phyloP scores from a whole-genome alignment of 257 asterid species.

The Solanum sejunctum region DNA sequence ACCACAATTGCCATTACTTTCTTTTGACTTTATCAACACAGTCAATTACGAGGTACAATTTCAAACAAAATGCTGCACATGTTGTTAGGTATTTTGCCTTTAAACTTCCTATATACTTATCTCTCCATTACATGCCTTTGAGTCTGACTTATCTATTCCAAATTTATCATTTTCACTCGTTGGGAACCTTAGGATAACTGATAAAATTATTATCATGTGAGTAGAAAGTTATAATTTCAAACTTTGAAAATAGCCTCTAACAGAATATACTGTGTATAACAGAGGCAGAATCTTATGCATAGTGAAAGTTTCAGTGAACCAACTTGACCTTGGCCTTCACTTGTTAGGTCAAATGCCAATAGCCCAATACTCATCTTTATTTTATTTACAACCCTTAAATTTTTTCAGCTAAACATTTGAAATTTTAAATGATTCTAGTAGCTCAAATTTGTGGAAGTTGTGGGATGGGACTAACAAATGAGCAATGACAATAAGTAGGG shows the following conservation, averaged over 20 bases:
- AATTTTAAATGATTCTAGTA: neutral
- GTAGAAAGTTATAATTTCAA: no score
- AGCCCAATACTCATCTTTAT: neutral
- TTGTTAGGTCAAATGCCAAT: no score
- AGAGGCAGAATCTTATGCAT: no score
- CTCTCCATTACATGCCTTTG: neutral
- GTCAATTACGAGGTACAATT: neutral
- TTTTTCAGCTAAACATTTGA: neutral
- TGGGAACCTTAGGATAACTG: neutral
- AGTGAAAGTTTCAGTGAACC: no score
- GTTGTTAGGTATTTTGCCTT: neutral
- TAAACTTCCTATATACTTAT: neutral
- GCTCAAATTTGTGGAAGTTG: neutral
- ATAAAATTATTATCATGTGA: no score
- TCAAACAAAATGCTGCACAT: conserved; percentile 1
- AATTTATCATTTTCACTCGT: neutral
- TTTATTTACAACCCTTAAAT: neutral
- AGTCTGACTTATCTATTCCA: neutral
- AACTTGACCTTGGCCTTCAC: no score
- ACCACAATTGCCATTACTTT: neutral
- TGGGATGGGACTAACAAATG: conserved; percentile 3
- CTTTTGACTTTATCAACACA: conserved; percentile 9
- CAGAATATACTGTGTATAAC: no score
- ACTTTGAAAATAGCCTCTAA: no score
- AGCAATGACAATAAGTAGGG: conserved; percentile 15